phyloP scores from a whole-genome alignment of 306 rosid genomes.

The Ormosia semicastrata region DNA sequence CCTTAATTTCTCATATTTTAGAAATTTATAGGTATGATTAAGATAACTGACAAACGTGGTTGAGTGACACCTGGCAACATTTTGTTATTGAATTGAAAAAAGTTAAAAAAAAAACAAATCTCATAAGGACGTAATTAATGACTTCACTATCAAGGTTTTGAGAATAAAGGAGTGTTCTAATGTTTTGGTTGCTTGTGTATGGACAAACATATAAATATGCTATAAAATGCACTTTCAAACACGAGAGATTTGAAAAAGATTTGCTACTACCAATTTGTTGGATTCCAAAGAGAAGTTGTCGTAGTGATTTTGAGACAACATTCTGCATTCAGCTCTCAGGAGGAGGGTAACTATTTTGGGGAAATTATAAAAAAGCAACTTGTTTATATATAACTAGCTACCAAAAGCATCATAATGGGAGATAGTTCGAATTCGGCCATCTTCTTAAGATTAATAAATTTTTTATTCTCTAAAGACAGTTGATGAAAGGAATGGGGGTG shows the following conservation, averaged over 20 bases:
- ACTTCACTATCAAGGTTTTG: background rate
- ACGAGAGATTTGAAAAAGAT: background rate
- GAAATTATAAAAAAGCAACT: too few relatives aligned
- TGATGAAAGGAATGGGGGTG: too few relatives aligned
- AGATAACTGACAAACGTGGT: background rate
- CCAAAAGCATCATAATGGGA: too few relatives aligned
- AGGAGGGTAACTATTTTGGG: background rate
- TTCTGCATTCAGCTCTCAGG: background rate
- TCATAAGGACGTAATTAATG: background rate
- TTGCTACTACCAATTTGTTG: background rate
- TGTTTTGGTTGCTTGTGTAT: background rate
- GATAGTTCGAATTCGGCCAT: too few relatives aligned
- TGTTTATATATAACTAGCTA: too few relatives aligned
- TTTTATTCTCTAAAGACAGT: too few relatives aligned
- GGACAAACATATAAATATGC: background rate
- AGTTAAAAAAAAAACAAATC: background rate
- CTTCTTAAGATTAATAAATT: too few relatives aligned
- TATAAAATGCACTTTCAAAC: background rate
- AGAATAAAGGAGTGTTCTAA: background rate
- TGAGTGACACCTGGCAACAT: background rate
- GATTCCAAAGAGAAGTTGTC: background rate
- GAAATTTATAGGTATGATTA: background rate
- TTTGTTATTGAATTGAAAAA: background rate
- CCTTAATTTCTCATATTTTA: background rate
- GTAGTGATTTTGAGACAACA: background rate